Evolutionary conservation across 768 basidiomycete genomes (phyloP), one percentile per base, ranked within the genome.

Genomic region (Sarcodon sp.): DNA sequence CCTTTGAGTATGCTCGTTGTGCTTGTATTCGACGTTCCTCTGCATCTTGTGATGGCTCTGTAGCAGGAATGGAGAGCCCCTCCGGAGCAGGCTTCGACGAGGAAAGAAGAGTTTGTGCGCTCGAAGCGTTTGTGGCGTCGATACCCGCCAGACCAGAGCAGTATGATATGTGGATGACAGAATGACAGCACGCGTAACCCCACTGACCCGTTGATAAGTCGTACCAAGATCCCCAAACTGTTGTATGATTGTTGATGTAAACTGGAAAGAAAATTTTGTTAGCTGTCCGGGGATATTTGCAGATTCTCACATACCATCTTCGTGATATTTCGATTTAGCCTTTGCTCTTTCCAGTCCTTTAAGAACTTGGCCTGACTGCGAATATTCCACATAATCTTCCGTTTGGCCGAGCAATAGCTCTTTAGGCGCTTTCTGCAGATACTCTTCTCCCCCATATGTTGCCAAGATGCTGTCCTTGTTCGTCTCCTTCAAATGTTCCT

Each of bases 171-270:
- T 90, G 84, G 31, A 90, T 69, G 41, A 59, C 71, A 8, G 91
- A 92, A 59, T 96, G 93, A 59, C 96, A 99, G 63, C 96, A 99
- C 27, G 78, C 83, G 63, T 84, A 99, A 35, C 96, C 96, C 96
- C 96, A 99, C 50, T 69, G 59, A 11, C 81, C 77, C 3, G 75
- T 71, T 10, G 76, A 67, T 12, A 68, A 51, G 54, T 87, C 80
- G 61, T 87, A 98, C 80, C 82, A 98, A 39, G 96, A 99, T 41
- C 96, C 96, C 96, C 96, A 99, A n/a, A 97, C 82, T 4, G 79
- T 70, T 0, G 85, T 91, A 59, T 99, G 96, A 59, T 99, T 99
- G 64, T 92, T 93, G 58, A 86, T 68, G 55, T 76, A 83, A 6
- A 92, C 92, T 97, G 53, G 1, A 54, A 51, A 35, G 13, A 44